Conservation (phyloP, 2,329 filamentous ascomycete genomes). For the Fusarium paranaense region DNA sequence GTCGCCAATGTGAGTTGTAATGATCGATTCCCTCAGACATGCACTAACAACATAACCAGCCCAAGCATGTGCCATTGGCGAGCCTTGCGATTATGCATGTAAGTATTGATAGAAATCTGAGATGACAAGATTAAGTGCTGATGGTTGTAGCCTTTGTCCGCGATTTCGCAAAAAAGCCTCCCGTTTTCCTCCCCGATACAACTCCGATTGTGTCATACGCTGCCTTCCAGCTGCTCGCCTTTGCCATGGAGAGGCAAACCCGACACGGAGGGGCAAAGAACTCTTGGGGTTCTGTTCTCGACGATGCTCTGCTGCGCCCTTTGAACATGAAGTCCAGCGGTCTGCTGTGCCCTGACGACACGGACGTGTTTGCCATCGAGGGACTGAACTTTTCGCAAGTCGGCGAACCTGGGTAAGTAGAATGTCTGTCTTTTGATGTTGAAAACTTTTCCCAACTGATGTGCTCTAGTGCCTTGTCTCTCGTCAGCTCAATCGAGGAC, state of each 20-base stretch:
- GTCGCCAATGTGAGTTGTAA: slow-evolving; percentile 29
- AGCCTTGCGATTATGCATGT: slow-evolving; percentile 22
- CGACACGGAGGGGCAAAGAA: background rate
- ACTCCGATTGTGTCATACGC: slow-evolving; percentile 37
- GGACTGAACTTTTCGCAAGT: slow-evolving; percentile 13
- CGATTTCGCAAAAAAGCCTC: slow-evolving; percentile 16
- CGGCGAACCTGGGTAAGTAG: slow-evolving; percentile 29
- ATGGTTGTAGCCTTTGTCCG: slow-evolving; percentile 8
- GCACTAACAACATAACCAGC: slow-evolving; percentile 14
- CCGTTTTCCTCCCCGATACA: slow-evolving; percentile 33
- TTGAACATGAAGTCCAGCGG: slow-evolving; percentile 24
- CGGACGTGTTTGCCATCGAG: slow-evolving; percentile 14
- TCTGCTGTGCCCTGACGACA: background rate
- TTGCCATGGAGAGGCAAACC: slow-evolving; percentile 26
- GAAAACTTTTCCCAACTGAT: rapidly evolving
- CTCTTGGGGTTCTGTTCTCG: slow-evolving; percentile 8
- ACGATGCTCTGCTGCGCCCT: background rate
- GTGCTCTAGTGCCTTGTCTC: slow-evolving; percentile 17
- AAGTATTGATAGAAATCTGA: background rate
- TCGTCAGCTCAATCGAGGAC: slow-evolving; percentile 33
- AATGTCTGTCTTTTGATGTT: rapidly evolving
- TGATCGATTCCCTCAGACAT: rapidly evolving
- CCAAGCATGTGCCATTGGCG: slow-evolving; percentile 13
- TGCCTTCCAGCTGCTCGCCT: slow-evolving; percentile 33
- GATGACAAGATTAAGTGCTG: rapidly evolving